Evolutionary conservation across 352 stramenopile genomes (phyloP).

Genomic region (Thalassiosira mediterranea): DNA sequence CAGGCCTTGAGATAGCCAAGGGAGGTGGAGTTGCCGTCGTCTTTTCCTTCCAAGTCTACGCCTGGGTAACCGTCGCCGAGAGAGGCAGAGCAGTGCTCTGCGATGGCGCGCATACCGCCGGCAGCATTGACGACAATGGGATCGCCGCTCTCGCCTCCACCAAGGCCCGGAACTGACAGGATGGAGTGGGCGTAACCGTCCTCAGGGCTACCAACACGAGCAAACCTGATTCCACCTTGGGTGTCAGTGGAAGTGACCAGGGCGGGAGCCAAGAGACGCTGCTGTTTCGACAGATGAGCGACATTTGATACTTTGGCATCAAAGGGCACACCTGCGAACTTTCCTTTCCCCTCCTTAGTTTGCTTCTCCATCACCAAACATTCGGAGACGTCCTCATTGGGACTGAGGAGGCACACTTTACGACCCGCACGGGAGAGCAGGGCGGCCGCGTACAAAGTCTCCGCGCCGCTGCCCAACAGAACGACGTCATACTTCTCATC

Average conservation of each 20-base stretch:
- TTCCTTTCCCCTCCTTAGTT: slow-evolving; percentile 1
- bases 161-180: slow-evolving; percentile 77
- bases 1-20: slow-evolving; percentile 68
- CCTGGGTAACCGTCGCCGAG: slow-evolving; percentile 75
- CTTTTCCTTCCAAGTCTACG: slow-evolving; percentile 52
- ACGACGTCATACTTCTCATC: slow-evolving; percentile 73
- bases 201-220: slow-evolving; percentile 58
- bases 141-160: slow-evolving; percentile 53
- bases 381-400: slow-evolving; percentile 64
- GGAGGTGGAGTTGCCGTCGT: slow-evolving; percentile 62
- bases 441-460: slow-evolving; percentile 65
- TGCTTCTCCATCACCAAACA: slow-evolving; percentile 47
- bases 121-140: slow-evolving; percentile 67
- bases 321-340: slow-evolving; percentile 62
- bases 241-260: slow-evolving; percentile 66
- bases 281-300: slow-evolving; percentile 55
- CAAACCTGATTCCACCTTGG: slow-evolving; percentile 81
- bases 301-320: slow-evolving; percentile 66
- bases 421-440: slow-evolving; percentile 69
- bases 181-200: slow-evolving; percentile 82
- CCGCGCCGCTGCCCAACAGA: slow-evolving; percentile 65
- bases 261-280: slow-evolving; percentile 70
- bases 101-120: slow-evolving; percentile 42
- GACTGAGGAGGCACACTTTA: slow-evolving; percentile 68
- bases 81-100: slow-evolving; percentile 64